Base-by-base conservation (phyloP, 129 eudicot genomes). In the Cynara cardunculus region DNA sequence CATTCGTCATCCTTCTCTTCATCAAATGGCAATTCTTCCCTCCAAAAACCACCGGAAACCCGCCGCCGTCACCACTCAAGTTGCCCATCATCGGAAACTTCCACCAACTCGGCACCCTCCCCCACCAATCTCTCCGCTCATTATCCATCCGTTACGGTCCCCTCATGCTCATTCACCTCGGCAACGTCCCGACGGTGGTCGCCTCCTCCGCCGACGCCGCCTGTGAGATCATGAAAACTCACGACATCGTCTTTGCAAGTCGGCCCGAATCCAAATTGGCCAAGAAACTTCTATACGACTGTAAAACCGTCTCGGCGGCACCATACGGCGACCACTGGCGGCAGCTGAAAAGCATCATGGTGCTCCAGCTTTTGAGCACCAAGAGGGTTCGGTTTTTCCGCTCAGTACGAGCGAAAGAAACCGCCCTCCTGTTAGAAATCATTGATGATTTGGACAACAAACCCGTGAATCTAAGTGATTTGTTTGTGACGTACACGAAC, bases 251-350 rank as follows among this genome's bases (percentile, higher is more conserved):
- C n/a, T 91, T 89, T 77, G 79, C 89, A 3, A 73, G 82, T 76
- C 76, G 93, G 39, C 86, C 90, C 19, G 56, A 78, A 7, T 21
- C 78, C 0, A 81, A 71, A 18, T 64, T 87, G 8, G 19, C 78
- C 4, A 77, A 70, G 9, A 80, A 68, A 31, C 79, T 89, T 0
- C 46, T 91, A 0, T 91, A 89, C 32, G 76, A 76, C 53, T 26
- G 26, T 53, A 91, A 76, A 68, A 85, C 85, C 32, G 73, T 89
- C 16, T 46, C 89, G 0, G 53, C 72, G 4, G 77, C 91, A 3
- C 90, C 89, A 0, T 89, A 91, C 44, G 91, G 97, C 0, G 91
- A 87, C 21, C 79, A 87, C 26, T 89, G 97, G 97, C 80, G 97
- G 34, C 91, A 87, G 19, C 2, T 89, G 31, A 89, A 75, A 16